Percentiles rank a stretch among this genome's conserved stretches.
Conservation (phyloP, 2,329 filamentous ascomycete species). For the Alternaria metachromatica region DNA sequence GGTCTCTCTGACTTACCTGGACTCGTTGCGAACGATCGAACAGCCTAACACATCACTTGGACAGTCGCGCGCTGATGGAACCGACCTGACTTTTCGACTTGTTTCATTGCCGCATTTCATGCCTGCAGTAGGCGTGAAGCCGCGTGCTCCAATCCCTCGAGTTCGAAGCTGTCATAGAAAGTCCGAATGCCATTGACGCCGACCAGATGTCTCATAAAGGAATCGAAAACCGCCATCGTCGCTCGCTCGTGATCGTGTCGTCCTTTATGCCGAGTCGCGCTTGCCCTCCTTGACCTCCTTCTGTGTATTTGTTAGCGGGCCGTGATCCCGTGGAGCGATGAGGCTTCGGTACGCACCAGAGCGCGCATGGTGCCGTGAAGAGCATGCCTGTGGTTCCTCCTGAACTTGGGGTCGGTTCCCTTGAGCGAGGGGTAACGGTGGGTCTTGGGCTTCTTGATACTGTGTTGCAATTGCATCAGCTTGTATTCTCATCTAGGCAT, state of each 20-base stretch:
- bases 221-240: slow-evolving; percentile 47
- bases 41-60: slow-evolving; percentile 30
- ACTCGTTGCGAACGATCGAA: slow-evolving; percentile 1
- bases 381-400: slow-evolving; percentile 99
- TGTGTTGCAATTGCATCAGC: slow-evolving; percentile 52
- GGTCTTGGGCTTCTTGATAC: slow-evolving; percentile 99
- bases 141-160: slow-evolving; percentile 40
- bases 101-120: slow-evolving; percentile 48
- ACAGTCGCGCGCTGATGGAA: slow-evolving; percentile 23
- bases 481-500: slow-evolving; percentile 7
- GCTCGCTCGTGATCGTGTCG: slow-evolving; percentile 38
- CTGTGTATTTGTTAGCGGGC: slow-evolving; percentile 59
- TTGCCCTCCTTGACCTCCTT: slow-evolving; percentile 98
- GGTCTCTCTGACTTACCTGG: slow-evolving; percentile 17
- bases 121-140: slow-evolving; percentile 42
- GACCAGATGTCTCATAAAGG: slow-evolving; percentile 50
- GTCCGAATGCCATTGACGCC: slow-evolving; percentile 52
- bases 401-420: slow-evolving; percentile 99
- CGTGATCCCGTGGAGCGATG: not conserved
- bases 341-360: slow-evolving; percentile 70
- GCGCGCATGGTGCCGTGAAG: slow-evolving; percentile 98
- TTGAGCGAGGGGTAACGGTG: slow-evolving; percentile 98
- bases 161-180: slow-evolving; percentile 47
- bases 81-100: slow-evolving; percentile 44
- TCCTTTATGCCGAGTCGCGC: slow-evolving; percentile 79